Conservation (phyloP, 2,329 filamentous ascomycete species). For the Neonectria ditissima region DNA sequence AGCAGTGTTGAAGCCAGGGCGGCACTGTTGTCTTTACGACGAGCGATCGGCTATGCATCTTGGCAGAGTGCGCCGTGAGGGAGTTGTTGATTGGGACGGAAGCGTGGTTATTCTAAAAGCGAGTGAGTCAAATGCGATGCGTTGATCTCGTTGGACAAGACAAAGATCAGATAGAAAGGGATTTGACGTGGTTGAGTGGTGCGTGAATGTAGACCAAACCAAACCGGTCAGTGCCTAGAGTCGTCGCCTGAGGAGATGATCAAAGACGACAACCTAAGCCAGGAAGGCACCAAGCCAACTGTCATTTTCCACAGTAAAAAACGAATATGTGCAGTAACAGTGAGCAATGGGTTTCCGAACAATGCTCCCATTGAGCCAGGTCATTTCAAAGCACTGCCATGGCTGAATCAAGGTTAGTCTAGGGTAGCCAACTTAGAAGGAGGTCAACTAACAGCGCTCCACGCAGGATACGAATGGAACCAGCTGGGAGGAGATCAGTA, state of each 20-base stretch:
- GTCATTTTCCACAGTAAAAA: not conserved
- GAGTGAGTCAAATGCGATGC: not conserved
- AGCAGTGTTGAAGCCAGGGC: constrained; percentile 31
- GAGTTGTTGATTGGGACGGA: not conserved
- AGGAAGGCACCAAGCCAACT: not conserved
- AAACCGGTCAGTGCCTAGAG: not conserved
- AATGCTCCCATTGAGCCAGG: not conserved
- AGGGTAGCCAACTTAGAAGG: not conserved
- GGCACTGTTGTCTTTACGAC: constrained; percentile 2
- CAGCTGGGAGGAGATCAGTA: not conserved
- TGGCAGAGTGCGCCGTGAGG: not conserved
- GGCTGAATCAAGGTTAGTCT: not conserved
- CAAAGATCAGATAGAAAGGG: not conserved
- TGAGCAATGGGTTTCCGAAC: too few species aligned
- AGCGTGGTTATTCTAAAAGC: too few species aligned
- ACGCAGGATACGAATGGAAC: not conserved
- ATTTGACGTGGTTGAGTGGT: not conserved
- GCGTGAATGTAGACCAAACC: not conserved
- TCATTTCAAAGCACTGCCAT: not conserved
- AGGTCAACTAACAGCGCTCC: not conserved
- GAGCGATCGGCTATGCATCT: not conserved
- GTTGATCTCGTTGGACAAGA: too few species aligned
- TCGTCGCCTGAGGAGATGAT: not conserved
- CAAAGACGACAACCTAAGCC: not conserved
- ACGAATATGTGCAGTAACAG: not conserved